Evolutionary conservation across 768 basidiomycete genomes (phyloP), one percentile per base, ranked within the genome.

Genomic region (Leccinum arenicola): DNA sequence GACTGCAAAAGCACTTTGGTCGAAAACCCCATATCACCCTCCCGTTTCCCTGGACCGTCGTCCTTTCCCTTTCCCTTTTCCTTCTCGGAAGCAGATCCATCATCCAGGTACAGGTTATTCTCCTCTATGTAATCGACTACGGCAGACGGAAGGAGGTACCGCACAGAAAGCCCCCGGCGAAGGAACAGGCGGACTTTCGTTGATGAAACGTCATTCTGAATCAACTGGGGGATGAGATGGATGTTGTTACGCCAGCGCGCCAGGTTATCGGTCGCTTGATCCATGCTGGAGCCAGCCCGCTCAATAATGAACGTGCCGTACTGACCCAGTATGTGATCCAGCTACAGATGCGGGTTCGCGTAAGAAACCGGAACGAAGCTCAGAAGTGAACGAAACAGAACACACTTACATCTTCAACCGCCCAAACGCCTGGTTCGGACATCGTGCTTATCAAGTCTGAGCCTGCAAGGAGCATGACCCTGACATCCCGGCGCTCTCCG

Each of bases 401-500:
- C 52, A 60, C 48, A 82, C 93, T 71, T 75, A 96, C 95, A 82
- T 99, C 97, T 60, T 85, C 81, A 68, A 95, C 88, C 56, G 88
- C 86, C 97, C 97, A 99, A 38, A 99, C 96, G 17, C 97, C 96
- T 27, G 97, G 97, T 76, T 98, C 95, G 64, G 91, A 92, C 89
- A 99, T 98, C 27, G 95, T 97, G 68, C 92, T 87, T 74, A 98
- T 98, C 66, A 99, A 80, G 76, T 99, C 97, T 11, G 92, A 95
- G n/a, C 97, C 97, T 5, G 97, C 97, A 55, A 99, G 84, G 45
- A 99, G 84, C 89, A 98, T 92, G 64, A 98, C 82, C 62, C 87
- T 87, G 63, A 91, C 87, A 69, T 82, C 77, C 61, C 88, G 83
- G 66, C 82, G 84, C 77, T 92, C 84, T 54, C 90, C 88, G 70